A percentile compares a stretch with the other conserved stretches of the same genome.
Evolutionary conservation across 2,329 filamentous ascomycete genomes (phyloP).

Genomic region (Ceratocystis alfenasii): DNA sequence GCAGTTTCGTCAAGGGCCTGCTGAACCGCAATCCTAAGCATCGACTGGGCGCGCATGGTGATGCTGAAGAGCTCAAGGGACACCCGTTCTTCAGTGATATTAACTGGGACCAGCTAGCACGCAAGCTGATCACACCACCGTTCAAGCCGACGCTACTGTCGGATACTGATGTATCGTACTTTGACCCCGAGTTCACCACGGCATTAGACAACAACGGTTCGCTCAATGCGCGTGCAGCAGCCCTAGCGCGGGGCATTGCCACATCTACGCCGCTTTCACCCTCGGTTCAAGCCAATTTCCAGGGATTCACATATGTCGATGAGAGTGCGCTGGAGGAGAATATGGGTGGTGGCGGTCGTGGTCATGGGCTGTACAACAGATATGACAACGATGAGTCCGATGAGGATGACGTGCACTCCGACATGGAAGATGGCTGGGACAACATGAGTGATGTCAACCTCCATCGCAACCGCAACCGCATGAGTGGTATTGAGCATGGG

Average conservation of each 20-base stretch:
- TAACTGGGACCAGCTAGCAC: conserved; percentile 76
- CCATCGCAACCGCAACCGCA: conserved; percentile 44
- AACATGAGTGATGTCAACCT: conserved; percentile 44
- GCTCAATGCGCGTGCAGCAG: conserved; percentile 80
- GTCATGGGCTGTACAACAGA: conserved; percentile 37
- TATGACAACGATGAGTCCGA: conserved; percentile 42
- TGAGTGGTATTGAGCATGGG: conserved; percentile 52
- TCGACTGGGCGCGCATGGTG: conserved; percentile 75
- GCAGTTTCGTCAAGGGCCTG: conserved; percentile 95
- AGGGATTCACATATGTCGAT: conserved; percentile 97
- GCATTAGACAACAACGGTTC: conserved; percentile 78
- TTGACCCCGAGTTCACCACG: conserved; percentile 96
- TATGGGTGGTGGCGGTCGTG: conserved; percentile 45
- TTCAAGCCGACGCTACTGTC: conserved; percentile 97
- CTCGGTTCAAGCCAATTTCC: conserved; percentile 94
- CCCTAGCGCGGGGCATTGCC: conserved; percentile 71
- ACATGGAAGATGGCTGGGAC: conserved; percentile 46
- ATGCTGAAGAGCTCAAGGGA: conserved; percentile 86
- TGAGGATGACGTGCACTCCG: conserved; percentile 31
- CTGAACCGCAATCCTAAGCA: conserved; percentile 96
- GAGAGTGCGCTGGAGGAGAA: conserved; percentile 88
- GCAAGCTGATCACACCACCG: conserved; percentile 86
- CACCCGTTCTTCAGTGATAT: conserved; percentile 93
- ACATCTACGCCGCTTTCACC: conserved; percentile 88
- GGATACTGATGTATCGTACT: conserved; percentile 93